phyloP scores from a whole-genome alignment of 371 early-diverging fungal genomes.

The Saksenaea vasiformis region DNA sequence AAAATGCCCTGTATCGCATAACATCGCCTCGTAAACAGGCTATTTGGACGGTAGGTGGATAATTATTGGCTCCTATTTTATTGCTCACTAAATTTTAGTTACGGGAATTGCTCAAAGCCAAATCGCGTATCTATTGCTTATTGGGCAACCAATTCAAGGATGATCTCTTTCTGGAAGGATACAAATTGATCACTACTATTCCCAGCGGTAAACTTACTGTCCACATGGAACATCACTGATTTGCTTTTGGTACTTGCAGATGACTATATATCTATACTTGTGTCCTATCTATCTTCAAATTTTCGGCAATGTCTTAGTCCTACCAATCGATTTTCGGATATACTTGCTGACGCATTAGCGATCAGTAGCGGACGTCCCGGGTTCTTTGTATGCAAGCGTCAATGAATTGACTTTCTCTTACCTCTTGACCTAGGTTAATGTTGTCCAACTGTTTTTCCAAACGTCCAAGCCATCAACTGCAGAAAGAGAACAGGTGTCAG shows the following conservation, averaged over 20 bases:
- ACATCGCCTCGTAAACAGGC: not conserved
- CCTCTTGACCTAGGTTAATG: slow-evolving; percentile 25
- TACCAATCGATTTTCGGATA: slow-evolving; percentile 24
- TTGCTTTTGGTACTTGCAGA: slow-evolving; percentile 8
- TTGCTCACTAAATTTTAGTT: slow-evolving; percentile 6
- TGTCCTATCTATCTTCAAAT: slow-evolving; percentile 29
- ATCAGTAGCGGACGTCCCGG: slow-evolving; percentile 12
- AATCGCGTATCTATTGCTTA: slow-evolving; percentile 20
- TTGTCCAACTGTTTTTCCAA: slow-evolving; percentile 28
- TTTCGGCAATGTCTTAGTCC: slow-evolving; percentile 18
- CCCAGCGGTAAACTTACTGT: slow-evolving; percentile 15
- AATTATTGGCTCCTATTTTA: not conserved
- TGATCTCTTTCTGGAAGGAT: slow-evolving; percentile 22
- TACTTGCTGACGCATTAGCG: slow-evolving; percentile 16
- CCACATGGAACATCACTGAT: not conserved
- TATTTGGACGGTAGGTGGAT: not conserved
- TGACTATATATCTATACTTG: slow-evolving; percentile 15
- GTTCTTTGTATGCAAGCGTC: slow-evolving; percentile 22
- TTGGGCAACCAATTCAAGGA: slow-evolving; percentile 22
- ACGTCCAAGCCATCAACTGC: slow-evolving; percentile 8
- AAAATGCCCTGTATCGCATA: not conserved
- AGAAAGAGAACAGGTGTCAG: slow-evolving; percentile 8
- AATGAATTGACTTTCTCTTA: not conserved
- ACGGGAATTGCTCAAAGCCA: slow-evolving; percentile 24
- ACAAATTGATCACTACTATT: slow-evolving; percentile 8